A percentile compares a stretch with the other conserved stretches of the same genome.
phyloP scores from a whole-genome alignment of 805 yeast genomes.

The Wickerhamomyces pijperi region DNA sequence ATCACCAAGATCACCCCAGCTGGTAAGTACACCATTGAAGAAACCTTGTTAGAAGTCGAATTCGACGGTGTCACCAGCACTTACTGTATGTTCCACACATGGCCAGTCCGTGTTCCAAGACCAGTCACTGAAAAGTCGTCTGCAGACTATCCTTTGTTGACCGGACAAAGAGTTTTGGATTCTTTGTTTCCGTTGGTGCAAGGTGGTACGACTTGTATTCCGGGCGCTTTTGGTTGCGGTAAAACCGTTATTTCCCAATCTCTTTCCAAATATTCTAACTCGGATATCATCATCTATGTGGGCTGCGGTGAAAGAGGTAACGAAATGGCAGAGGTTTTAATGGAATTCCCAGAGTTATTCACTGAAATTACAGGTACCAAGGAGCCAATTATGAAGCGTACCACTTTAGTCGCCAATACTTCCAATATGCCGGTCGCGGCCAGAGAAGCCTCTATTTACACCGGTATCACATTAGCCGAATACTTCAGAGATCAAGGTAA shows the following conservation, averaged over 20 bases:
- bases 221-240: slow-evolving; percentile 99
- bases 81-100: slow-evolving; percentile 93
- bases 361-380: slow-evolving; percentile 86
- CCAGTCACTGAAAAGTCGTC: slow-evolving; percentile 91
- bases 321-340: slow-evolving; percentile 98
- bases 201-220: slow-evolving; percentile 99
- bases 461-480: slow-evolving; percentile 98
- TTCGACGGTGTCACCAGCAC: slow-evolving; percentile 75
- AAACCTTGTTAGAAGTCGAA: slow-evolving; percentile 84
- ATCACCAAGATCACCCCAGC: slow-evolving; percentile 79
- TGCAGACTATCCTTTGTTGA: slow-evolving; percentile 89
- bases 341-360: slow-evolving; percentile 97
- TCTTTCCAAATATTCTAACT: slow-evolving; percentile 91
- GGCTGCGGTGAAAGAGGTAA: slow-evolving; percentile 98
- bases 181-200: slow-evolving; percentile 98
- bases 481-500: slow-evolving; percentile 99
- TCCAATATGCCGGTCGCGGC: slow-evolving; percentile 99
- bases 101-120: slow-evolving; percentile 99
- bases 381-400: slow-evolving; percentile 99
- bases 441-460: slow-evolving; percentile 98
- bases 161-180: slow-evolving; percentile 98
- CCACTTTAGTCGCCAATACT: slow-evolving; percentile 96
- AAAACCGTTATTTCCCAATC: slow-evolving; percentile 98
- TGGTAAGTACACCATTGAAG: slow-evolving; percentile 88
- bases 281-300: slow-evolving; percentile 90